Percentiles rank a stretch among this genome's conserved stretches.
phyloP scores from a whole-genome alignment of 2,329 filamentous ascomycete species.

The Apiospora kogelbergensis region DNA sequence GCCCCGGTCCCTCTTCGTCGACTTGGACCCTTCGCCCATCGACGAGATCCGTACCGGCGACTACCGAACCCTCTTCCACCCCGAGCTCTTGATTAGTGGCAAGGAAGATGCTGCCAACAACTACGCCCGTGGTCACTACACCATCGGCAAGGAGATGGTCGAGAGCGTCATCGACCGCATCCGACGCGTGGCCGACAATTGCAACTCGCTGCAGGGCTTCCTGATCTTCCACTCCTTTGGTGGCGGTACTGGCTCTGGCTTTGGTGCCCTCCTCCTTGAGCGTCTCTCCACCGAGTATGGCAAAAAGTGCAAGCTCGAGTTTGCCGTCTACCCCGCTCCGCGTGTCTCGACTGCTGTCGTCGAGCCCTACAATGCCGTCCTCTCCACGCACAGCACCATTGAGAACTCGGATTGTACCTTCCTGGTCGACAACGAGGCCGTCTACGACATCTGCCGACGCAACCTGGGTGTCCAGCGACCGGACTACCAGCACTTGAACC shows the following conservation, averaged over 20 bases:
- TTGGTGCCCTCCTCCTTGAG: constrained; percentile 70
- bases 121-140: constrained; percentile 76
- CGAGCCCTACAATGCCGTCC: constrained; percentile 72
- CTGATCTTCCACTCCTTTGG: constrained; percentile 75
- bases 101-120: constrained; percentile 79
- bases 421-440: constrained; percentile 72
- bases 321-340: constrained; percentile 70
- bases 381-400: constrained; percentile 73
- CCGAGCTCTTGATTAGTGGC: constrained; percentile 69
- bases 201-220: constrained; percentile 71
- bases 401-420: constrained; percentile 81
- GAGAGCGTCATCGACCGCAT: constrained; percentile 69
- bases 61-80: constrained; percentile 71
- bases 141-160: constrained; percentile 75
- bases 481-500: constrained; percentile 71
- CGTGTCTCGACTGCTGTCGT: constrained; percentile 70
- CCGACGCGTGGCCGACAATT: constrained; percentile 71
- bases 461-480: constrained; percentile 70
- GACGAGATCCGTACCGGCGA: constrained; percentile 70
- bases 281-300: constrained; percentile 72
- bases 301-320: constrained; percentile 78
- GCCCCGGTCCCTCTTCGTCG: constrained; percentile 70
- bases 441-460: constrained; percentile 74
- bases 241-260: constrained; percentile 71
- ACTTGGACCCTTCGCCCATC: constrained; percentile 71